Conservation (phyloP, 257 asterid genomes). For the Phtheirospermum japonicum region DNA sequence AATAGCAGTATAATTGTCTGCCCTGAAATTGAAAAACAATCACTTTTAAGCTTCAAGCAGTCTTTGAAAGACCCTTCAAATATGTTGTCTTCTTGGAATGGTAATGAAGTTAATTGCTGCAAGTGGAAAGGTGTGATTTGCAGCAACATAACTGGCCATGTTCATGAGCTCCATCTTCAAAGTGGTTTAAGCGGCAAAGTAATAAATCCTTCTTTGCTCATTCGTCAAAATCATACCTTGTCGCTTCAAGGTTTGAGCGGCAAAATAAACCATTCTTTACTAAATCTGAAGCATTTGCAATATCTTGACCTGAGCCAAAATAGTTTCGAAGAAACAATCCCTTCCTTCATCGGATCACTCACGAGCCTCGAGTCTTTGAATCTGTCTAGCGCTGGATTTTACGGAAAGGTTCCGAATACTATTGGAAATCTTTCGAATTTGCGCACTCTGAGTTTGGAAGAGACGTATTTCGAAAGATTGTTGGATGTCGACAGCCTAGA, state of each 20-base stretch:
- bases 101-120: neutral
- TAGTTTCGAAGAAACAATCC: neutral
- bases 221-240: too few relatives aligned
- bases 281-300: neutral
- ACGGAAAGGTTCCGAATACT: neutral
- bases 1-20: too few relatives aligned
- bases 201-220: too few relatives aligned
- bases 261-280: neutral
- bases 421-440: neutral
- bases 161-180: neutral
- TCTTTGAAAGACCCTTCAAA: too few relatives aligned
- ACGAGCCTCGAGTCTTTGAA: neutral
- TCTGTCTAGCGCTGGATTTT: neutral
- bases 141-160: too few relatives aligned
- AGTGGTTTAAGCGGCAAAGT: too few relatives aligned
- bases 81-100: neutral
- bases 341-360: conserved; percentile 3
- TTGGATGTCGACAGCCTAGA: neutral
- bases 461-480: neutral
- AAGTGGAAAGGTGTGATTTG: neutral
- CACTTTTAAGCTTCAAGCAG: too few relatives aligned
- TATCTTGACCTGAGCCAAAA: neutral
- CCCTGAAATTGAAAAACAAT: neutral
- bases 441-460: neutral
- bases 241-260: too few relatives aligned